Percentiles rank a stretch among this genome's conserved stretches.
These are phyloP conservation scores for Hirsutella minnesotensis DNA, from an alignment of 2,329 filamentous ascomycete species.

Conservation along the genomic window DNA sequence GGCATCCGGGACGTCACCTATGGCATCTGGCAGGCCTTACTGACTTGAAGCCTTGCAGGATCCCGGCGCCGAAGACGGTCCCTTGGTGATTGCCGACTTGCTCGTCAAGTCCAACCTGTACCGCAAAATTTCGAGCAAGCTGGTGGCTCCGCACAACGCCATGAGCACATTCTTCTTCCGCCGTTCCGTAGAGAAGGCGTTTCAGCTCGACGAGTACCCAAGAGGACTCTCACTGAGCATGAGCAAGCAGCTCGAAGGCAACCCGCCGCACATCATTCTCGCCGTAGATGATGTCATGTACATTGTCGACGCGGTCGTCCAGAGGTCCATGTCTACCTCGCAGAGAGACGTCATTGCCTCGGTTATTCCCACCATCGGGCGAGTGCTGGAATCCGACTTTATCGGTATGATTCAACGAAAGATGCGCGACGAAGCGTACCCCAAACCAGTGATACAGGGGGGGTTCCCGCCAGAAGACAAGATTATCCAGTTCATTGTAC, in stretches of 20 bases:
- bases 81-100: conserved; percentile 59
- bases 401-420: conserved; percentile 95
- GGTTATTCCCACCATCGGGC: conserved; percentile 66
- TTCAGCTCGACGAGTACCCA: conserved; percentile 87
- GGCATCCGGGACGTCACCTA: too few species aligned
- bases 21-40: too few species aligned
- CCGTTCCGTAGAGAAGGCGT: conserved; percentile 91
- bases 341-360: conserved; percentile 67
- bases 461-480: conserved; percentile 78
- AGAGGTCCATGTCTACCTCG: conserved; percentile 75
- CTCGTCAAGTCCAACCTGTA: conserved; percentile 68
- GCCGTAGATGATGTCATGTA: conserved; percentile 99
- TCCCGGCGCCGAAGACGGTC: conserved; percentile 38
- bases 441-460: conserved; percentile 65
- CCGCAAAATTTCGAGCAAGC: conserved; percentile 63
- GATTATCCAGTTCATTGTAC: conserved; percentile 78
- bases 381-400: conserved; percentile 80
- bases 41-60: conserved; percentile 25
- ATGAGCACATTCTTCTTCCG: conserved; percentile 97
- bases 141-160: conserved; percentile 72
- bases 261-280: conserved; percentile 83
- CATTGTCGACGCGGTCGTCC: conserved; percentile 85
- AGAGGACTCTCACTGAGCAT: conserved; percentile 66
- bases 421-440: conserved; percentile 94
- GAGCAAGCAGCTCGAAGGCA: conserved; percentile 58